Evolutionary conservation across 192 early-diverging fungal genomes (phyloP).

Genomic region (Ambispora gerdemannii): DNA sequence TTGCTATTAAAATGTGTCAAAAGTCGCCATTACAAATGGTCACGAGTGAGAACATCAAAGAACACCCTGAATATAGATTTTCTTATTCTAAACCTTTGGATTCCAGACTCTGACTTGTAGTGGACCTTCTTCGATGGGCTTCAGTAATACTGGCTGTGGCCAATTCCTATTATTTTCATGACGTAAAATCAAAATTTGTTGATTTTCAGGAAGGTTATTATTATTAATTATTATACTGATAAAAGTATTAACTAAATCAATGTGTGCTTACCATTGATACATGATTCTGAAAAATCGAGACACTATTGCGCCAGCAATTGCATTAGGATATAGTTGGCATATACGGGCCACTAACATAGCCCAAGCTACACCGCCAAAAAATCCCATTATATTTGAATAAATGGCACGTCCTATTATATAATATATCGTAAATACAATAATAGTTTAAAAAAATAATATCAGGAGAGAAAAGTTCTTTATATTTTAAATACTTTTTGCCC

Average conservation of each 20-base stretch:
- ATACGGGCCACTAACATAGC: slow-evolving; percentile 94
- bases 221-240: neutral
- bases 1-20: too few relatives aligned
- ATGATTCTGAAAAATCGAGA: slow-evolving; percentile 86
- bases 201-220: too few relatives aligned
- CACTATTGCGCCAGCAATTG: slow-evolving; percentile 82
- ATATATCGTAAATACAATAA: neutral
- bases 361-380: slow-evolving; percentile 98
- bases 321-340: slow-evolving; percentile 95
- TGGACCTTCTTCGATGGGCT: slow-evolving; percentile 82
- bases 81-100: slow-evolving; percentile 55
- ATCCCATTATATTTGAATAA: slow-evolving; percentile 96
- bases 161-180: slow-evolving; percentile 68
- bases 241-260: slow-evolving; percentile 23
- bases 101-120: slow-evolving; percentile 93
- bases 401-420: slow-evolving; percentile 60
- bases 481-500: slow-evolving; percentile 93
- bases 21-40: too few relatives aligned
- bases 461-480: too few relatives aligned
- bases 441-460: too few relatives aligned
- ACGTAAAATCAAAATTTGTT: too few relatives aligned
- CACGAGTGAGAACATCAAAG: neutral
- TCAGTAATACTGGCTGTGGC: slow-evolving; percentile 90
- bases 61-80: neutral
- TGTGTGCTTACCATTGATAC: slow-evolving; percentile 62